Base-by-base conservation (phyloP, 805 yeast species). In the Teunomyces tritomae region DNA sequence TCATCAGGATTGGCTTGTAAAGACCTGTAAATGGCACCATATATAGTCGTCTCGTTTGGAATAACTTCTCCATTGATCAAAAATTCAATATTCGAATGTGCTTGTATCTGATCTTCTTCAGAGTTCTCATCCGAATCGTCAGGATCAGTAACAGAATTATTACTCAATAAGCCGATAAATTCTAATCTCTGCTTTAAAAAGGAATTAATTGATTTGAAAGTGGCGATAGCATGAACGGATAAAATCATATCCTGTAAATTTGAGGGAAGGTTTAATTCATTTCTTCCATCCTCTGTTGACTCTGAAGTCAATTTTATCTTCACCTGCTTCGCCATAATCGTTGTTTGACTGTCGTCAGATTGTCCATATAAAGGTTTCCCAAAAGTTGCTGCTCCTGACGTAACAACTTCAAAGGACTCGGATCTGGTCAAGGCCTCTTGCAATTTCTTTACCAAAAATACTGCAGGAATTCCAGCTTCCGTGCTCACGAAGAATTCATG, bases 351-450 rank as follows among this genome's bases (percentile, higher is more conserved):
- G 26, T 54, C 56, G 2, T 59, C 65, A 2, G 10, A 28, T 28
- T 20, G 40, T 5, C 40, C 40, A 37, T 24, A 37, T 6, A 24
- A 37, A 8, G 29, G 26, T 20, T 37, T 37, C 11, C 45, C 28
- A 11, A 37, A 43, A 10, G 27, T 8, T 16, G 24, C 9, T 2
- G 45, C 13, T 52, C 78, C 87, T 57, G 80, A 67, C 0, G 79
- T 71, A 1, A 77, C 62, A 13, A 89, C 80, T 35, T 82, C 85
- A 61, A 89, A 87, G 0, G 84, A 71, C 61, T 90, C 97, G 0
- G 82, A 73, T 55, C 96, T 75, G 1, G 88, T 81, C 17, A 89
- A 64, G 0, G 88, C 81, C 47, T 87, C 90, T 51, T 89, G 94
- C 13, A 89, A 67, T 50, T 83, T 80, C 4, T 67, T 64, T 1